These are phyloP conservation scores for Nothophaeocryptopus gaeumannii DNA, from an alignment of 2,329 filamentous ascomycete species.

Conservation along the genomic window DNA sequence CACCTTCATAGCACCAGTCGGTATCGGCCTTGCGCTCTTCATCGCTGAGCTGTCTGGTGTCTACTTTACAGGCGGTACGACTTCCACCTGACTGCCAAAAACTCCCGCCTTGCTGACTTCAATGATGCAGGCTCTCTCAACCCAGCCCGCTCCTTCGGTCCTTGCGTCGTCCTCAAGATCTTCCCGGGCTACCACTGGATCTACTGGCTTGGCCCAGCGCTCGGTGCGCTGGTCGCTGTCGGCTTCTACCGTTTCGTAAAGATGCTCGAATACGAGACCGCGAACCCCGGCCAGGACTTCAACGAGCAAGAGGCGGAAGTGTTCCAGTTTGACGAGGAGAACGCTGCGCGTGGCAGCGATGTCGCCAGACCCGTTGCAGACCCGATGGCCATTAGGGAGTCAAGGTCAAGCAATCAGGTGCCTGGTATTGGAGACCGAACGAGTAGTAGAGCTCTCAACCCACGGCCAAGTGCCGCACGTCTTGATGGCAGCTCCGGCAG, in stretches of 20 bases:
- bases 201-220: conserved; percentile 30
- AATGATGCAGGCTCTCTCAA: conserved; percentile 25
- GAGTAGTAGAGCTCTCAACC: too few relatives aligned
- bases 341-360: conserved; percentile 22
- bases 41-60: conserved; percentile 43
- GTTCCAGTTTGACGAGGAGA: conserved; percentile 38
- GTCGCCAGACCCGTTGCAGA: conserved; percentile 3
- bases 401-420: too few relatives aligned
- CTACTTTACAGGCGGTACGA: conserved; percentile 34
- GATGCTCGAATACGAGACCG: conserved; percentile 33
- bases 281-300: conserved; percentile 26
- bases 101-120: too few relatives aligned
- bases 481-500: too few relatives aligned
- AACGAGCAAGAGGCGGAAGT: conserved; percentile 36
- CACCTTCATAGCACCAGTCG: conserved; percentile 44
- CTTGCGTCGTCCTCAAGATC: conserved; percentile 27
- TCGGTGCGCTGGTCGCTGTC: conserved; percentile 31
- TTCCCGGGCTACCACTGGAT: conserved; percentile 35
- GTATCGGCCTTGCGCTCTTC: conserved; percentile 51
- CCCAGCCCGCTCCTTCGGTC: conserved; percentile 36
- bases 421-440: too few relatives aligned
- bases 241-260: conserved; percentile 36
- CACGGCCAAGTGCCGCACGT: too few relatives aligned
- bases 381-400: too few relatives aligned
- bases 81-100: too few relatives aligned